phyloP scores from a whole-genome alignment of 805 yeast genomes.

The Saccharomycopsis sp. region DNA sequence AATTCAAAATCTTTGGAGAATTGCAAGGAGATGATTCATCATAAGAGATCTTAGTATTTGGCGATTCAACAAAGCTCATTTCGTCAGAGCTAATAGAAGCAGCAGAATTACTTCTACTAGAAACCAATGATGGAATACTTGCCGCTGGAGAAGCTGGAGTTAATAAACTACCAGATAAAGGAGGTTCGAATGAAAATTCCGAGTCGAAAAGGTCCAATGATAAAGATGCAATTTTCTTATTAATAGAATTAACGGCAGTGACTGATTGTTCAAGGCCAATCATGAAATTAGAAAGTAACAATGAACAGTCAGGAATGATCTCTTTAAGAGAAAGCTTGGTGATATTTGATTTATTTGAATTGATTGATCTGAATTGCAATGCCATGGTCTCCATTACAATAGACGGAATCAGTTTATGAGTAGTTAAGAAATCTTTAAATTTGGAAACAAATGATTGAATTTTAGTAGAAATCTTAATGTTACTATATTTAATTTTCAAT shows the following conservation, averaged over 20 bases:
- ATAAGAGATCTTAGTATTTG: background rate
- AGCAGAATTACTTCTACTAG: slow-evolving; percentile 1
- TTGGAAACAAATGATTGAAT: background rate
- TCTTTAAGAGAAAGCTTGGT: slow-evolving; percentile 4
- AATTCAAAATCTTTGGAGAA: slow-evolving; percentile 16
- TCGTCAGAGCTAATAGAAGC: slow-evolving; percentile 4
- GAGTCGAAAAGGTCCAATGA: slow-evolving; percentile 7
- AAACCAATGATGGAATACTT: slow-evolving; percentile 3
- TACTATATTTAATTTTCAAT: slow-evolving; percentile 2
- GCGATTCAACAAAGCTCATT: slow-evolving; percentile 7
- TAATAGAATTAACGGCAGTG: background rate
- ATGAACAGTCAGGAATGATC: slow-evolving; percentile 4
- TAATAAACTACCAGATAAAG: background rate
- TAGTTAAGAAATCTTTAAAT: slow-evolving; percentile 3
- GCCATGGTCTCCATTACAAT: slow-evolving; percentile 1
- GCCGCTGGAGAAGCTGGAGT: slow-evolving; percentile 1
- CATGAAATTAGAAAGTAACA: slow-evolving; percentile 10
- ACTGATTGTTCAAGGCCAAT: slow-evolving; percentile 8
- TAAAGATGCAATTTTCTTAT: slow-evolving; percentile 4
- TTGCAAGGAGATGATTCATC: background rate
- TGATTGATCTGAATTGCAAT: background rate
- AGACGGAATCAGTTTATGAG: background rate
- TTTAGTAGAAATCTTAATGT: background rate
- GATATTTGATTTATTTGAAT: slow-evolving; percentile 7
- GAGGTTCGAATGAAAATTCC: background rate